Base-by-base conservation (phyloP, 2,329 filamentous ascomycete species). In the Piedraia hortae region DNA sequence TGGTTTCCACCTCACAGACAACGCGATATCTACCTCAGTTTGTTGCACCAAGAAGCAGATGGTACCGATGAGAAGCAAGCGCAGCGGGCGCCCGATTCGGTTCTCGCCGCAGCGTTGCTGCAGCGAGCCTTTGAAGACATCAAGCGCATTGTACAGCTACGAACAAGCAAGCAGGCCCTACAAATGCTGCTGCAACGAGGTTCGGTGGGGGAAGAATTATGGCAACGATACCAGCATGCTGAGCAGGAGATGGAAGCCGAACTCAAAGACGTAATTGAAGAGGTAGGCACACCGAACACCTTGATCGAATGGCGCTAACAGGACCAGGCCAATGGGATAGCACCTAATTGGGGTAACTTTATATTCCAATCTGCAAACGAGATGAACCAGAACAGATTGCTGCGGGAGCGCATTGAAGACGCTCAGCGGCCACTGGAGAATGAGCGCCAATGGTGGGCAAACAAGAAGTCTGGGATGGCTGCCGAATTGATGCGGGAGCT, bases 351-450 rank as follows among this genome's bases (percentile, higher is more conserved):
- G 85, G 85, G 85, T 29, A 69, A 85, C 42, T 65, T 62, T 25
- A 93, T 97, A 44, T 97, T 97, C 60, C 85, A 97, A 47, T 80
- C 74, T 20, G 85, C 85, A 24, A 89, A 89, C 47, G 85, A 97
- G 48, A 91, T 97, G 48, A 66, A 72, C 27, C 70, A 77, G 40
- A 91, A 91, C 50, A 60, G 62, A 18, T 50, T 66, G 20, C 59
- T 90, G 38, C 72, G 77, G 33, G 56, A 68, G 32, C 62, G 68
- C 21, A 56, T 90, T 10, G 60, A 67, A 20, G 70, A 78, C 30
- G 64, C 90, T 26, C 66, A 80, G 36, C 50, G 54, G 13, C 69
- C 74, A 38, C 53, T 65, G 2, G 56, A 60, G 6, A 53, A 63
- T 18, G 85, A 93, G 50, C 74, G 72, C 50, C 59, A 69, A 39